phyloP scores from a whole-genome alignment of 2,329 filamentous ascomycete species.

The Diaporthe sp. region DNA sequence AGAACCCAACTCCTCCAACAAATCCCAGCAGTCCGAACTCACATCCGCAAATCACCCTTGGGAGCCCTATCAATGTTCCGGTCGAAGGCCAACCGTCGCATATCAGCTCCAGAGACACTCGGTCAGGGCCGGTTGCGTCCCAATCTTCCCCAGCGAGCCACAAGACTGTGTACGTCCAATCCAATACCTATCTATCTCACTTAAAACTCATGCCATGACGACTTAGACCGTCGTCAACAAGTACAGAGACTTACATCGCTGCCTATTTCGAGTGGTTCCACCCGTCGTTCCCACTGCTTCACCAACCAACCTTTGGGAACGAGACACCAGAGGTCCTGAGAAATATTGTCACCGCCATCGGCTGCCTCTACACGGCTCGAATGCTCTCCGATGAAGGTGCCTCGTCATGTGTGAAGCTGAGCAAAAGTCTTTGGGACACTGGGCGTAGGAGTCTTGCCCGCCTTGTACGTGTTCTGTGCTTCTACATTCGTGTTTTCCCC shows the following conservation, averaged over 20 bases:
- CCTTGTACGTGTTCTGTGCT: slow-evolving; percentile 29
- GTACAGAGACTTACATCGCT: slow-evolving; percentile 31
- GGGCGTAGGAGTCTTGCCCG: slow-evolving; percentile 40
- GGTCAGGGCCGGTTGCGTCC: background rate
- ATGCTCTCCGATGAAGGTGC: slow-evolving; percentile 36
- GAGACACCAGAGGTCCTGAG: slow-evolving; percentile 34
- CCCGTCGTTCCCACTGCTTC: slow-evolving; percentile 45
- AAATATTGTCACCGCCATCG: slow-evolving; percentile 44
- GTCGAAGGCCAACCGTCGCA: background rate
- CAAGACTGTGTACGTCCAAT: background rate
- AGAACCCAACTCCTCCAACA: background rate
- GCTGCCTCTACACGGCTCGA: slow-evolving; percentile 43
- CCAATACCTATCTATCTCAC: no score
- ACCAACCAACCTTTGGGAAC: slow-evolving; percentile 41
- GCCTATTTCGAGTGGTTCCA: slow-evolving; percentile 47
- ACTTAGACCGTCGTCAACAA: background rate
- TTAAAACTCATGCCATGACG: background rate
- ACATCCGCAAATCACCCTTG: background rate
- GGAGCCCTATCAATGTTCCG: background rate
- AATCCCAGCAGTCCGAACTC: background rate
- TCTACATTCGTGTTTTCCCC: background rate
- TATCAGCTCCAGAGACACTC: background rate
- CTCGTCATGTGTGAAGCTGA: slow-evolving; percentile 32
- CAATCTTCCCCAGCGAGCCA: background rate
- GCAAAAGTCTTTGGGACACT: slow-evolving; percentile 43